Percentiles rank a stretch among this genome's conserved stretches.
phyloP scores from a whole-genome alignment of 257 asterid genomes.

The Plectranthus barbatus region DNA sequence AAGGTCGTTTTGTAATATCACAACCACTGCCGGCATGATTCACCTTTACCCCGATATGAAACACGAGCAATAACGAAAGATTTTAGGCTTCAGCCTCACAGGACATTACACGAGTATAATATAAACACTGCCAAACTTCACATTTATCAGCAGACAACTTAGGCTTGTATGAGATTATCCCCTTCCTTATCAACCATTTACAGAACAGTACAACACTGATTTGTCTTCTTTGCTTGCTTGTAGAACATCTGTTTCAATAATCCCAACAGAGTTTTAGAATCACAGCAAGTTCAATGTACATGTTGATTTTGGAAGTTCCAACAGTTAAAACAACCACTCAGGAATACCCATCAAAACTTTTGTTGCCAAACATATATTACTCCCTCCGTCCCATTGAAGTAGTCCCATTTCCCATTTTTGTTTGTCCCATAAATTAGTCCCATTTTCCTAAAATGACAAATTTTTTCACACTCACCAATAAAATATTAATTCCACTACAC shows the following conservation, averaged over 20 bases:
- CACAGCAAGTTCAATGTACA: not conserved
- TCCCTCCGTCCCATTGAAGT: too few relatives aligned
- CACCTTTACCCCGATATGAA: not conserved
- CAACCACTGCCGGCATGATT: too few relatives aligned
- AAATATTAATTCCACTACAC: too few relatives aligned
- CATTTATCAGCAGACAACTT: not conserved
- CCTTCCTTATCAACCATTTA: constrained; percentile 27
- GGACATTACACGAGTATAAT: constrained; percentile 6
- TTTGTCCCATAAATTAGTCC: too few relatives aligned
- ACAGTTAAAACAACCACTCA: not conserved
- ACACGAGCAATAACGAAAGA: not conserved
- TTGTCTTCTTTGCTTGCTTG: constrained; percentile 95
- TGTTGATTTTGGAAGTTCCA: not conserved
- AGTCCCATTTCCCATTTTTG: too few relatives aligned
- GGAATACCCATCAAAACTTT: not conserved
- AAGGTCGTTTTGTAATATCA: not conserved
- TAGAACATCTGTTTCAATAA: constrained; percentile 61
- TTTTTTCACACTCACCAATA: too few relatives aligned
- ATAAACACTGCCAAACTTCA: constrained; percentile 23
- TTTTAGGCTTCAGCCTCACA: constrained; percentile 9
- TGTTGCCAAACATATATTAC: not conserved
- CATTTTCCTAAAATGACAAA: too few relatives aligned
- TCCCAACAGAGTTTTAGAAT: not conserved
- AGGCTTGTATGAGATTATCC: not conserved
- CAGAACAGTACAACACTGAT: constrained; percentile 71